Conservation (phyloP, 495 filamentous ascomycete genomes). For the Podospora appendiculata region DNA sequence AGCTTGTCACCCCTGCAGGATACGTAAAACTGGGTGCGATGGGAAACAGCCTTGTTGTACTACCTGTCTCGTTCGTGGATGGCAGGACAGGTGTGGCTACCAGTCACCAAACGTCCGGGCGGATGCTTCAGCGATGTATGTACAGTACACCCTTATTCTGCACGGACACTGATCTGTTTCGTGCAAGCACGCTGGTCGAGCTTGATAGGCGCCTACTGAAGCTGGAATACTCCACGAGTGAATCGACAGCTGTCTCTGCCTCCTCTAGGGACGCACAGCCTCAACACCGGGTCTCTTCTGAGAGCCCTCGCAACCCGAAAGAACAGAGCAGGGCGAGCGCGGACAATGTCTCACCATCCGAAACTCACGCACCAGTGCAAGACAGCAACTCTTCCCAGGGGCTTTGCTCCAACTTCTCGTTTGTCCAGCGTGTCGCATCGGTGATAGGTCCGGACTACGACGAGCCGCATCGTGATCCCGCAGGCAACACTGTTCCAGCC, state of each 20-base stretch:
- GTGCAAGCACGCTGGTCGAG: slow-evolving; percentile 6
- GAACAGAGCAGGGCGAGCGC: too few relatives aligned
- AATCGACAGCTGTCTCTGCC: not conserved
- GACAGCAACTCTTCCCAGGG: too few relatives aligned
- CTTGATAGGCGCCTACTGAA: slow-evolving; percentile 12
- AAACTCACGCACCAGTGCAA: too few relatives aligned
- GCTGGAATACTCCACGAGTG: slow-evolving; percentile 4
- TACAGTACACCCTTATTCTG: too few relatives aligned
- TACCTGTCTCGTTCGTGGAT: slow-evolving; percentile 9
- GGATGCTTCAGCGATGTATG: not conserved
- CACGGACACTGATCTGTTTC: too few relatives aligned
- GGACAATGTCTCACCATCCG: too few relatives aligned
- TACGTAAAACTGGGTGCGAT: slow-evolving; percentile 19
- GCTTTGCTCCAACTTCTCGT: too few relatives aligned
- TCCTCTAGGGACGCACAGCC: not conserved
- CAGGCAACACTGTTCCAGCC: too few relatives aligned
- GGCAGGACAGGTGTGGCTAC: slow-evolving; percentile 17
- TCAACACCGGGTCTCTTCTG: not conserved
- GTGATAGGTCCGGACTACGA: too few relatives aligned
- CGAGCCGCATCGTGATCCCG: too few relatives aligned
- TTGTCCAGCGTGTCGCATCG: too few relatives aligned
- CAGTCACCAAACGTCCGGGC: slow-evolving; percentile 1
- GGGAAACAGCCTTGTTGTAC: slow-evolving; percentile 12
- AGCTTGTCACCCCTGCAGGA: slow-evolving; percentile 21
- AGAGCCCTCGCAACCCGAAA: not conserved